These are phyloP conservation scores for Rhodotorula toruloides DNA, from an alignment of 768 basidiomycete genomes.

Conservation along the genomic window DNA sequence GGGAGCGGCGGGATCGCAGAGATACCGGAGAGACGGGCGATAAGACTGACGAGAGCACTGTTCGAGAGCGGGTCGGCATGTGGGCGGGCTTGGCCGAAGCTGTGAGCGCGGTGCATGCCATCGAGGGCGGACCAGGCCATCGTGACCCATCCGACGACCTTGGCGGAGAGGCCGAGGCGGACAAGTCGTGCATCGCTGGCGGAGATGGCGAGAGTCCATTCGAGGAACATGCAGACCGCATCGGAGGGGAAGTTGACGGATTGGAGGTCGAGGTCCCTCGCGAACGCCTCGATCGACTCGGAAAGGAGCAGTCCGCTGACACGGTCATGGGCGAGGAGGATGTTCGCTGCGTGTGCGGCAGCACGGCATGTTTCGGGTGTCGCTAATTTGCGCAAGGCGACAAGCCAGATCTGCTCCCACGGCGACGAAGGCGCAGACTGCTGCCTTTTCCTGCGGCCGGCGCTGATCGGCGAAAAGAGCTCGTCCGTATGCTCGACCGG, in stretches of 20 bases:
- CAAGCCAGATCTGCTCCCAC: constrained; percentile 82
- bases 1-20: background rate
- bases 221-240: constrained; percentile 78
- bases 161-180: constrained; percentile 78
- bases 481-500: background rate
- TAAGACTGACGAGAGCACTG: constrained; percentile 1
- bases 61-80: constrained; percentile 26
- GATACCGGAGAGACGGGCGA: constrained; percentile 15
- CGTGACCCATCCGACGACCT: constrained; percentile 72
- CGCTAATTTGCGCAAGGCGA: constrained; percentile 68
- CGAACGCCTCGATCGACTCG: constrained; percentile 62
- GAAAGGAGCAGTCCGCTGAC: constrained; percentile 61
- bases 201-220: constrained; percentile 63
- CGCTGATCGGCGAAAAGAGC: background rate
- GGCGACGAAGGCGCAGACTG: constrained; percentile 44
- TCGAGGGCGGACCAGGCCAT: constrained; percentile 62
- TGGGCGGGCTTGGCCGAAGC: constrained; percentile 26
- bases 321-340: constrained; percentile 42
- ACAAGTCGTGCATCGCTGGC: constrained; percentile 76
- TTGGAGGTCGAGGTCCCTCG: constrained; percentile 80
- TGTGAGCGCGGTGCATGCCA: constrained; percentile 38
- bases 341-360: constrained; percentile 32
- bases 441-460: constrained; percentile 2
- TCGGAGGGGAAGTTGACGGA: constrained; percentile 82
- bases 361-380: constrained; percentile 49